Evolutionary conservation across 2,329 filamentous ascomycete species (phyloP), one percentile per base, ranked within the genome.

Genomic region (Pseudogymnoascus sp.): DNA sequence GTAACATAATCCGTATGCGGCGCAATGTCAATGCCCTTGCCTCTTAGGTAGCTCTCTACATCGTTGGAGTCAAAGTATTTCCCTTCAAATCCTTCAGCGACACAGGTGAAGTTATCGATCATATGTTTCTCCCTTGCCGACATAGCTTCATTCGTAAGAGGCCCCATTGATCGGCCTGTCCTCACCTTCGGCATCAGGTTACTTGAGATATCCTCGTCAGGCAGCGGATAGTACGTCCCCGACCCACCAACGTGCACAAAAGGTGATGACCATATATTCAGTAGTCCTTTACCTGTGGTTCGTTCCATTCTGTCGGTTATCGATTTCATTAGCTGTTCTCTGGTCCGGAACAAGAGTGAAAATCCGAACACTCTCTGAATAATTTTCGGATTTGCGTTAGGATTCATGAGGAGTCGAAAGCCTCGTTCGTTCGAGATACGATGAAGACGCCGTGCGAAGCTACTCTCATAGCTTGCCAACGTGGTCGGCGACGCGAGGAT

Each of bases 41-140:
- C 79, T 40, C 80, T 80, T 2, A 95, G 75, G 70, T 92, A 94
- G 10, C 82, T 79, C 72, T 94, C 88, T 0, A 92, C 86, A 71
- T 94, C 90, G 63, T 89, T 82, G 0, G 85, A 76, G 69, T 94
- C 89, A 67, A 88, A 89, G 78, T 90, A 94, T 59, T 89, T 83
- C 4, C 89, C 89, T 63, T 88, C 82, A 64, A 87, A 88, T 0
- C 84, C 87, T 0, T 82, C 79, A 6, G 86, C 72, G 39, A 78
- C 79, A 65, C 82, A 79, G 18, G 75, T 75, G 66, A 88, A 77
- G 13, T 78, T 76, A 10, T 73, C 69, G 37, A 79, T 75, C 6
- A 86, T 67, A 18, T 74, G 67, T 5, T 74, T 71, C 27, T 81
- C 78, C 15, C 76, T 73, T 1, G 76, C 72, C 1, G 74, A 67